Conservation (phyloP, 805 yeast genomes). For the Yamadazyma paraphyllophila region DNA sequence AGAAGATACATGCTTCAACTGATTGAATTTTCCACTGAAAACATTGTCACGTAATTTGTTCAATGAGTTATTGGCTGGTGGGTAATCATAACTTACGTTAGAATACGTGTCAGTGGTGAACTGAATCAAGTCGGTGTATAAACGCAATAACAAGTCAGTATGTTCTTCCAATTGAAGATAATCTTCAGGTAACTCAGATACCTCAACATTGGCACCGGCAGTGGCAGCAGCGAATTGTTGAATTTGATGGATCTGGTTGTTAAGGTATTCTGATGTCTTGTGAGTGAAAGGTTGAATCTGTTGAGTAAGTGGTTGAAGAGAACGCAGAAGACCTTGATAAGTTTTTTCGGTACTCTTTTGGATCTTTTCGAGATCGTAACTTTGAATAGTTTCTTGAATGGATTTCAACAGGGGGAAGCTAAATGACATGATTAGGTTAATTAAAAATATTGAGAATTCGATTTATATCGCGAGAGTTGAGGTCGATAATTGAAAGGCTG, state of each 20-base stretch:
- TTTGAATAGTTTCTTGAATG: slow-evolving; percentile 41
- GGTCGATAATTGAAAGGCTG: too few species aligned
- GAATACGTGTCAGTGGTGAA: slow-evolving; percentile 56
- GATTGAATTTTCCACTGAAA: slow-evolving; percentile 53
- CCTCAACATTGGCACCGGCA: slow-evolving; percentile 47
- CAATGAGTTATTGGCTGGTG: slow-evolving; percentile 54
- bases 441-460: too few species aligned
- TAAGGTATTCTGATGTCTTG: slow-evolving; percentile 58
- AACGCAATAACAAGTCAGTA: slow-evolving; percentile 61
- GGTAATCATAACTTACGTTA: slow-evolving; percentile 77
- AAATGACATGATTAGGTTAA: slow-evolving; percentile 10
- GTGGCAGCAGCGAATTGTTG: slow-evolving; percentile 39
- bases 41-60: slow-evolving; percentile 60
- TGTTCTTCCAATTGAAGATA: slow-evolving; percentile 65
- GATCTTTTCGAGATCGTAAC: slow-evolving; percentile 37
- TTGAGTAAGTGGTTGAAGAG: slow-evolving; percentile 39
- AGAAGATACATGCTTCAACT: slow-evolving; percentile 60
- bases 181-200: slow-evolving; percentile 71
- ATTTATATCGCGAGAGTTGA: too few species aligned
- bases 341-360: slow-evolving; percentile 39
- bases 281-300: slow-evolving; percentile 51
- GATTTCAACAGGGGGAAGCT: slow-evolving; percentile 15
- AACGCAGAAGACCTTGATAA: slow-evolving; percentile 44
- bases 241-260: slow-evolving; percentile 58
- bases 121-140: slow-evolving; percentile 51